A percentile compares a stretch with the other conserved stretches of the same genome.
These are phyloP conservation scores for Paramecium tetraurelia DNA, from an alignment of 73 alveolate species.

Conservation along the genomic window DNA sequence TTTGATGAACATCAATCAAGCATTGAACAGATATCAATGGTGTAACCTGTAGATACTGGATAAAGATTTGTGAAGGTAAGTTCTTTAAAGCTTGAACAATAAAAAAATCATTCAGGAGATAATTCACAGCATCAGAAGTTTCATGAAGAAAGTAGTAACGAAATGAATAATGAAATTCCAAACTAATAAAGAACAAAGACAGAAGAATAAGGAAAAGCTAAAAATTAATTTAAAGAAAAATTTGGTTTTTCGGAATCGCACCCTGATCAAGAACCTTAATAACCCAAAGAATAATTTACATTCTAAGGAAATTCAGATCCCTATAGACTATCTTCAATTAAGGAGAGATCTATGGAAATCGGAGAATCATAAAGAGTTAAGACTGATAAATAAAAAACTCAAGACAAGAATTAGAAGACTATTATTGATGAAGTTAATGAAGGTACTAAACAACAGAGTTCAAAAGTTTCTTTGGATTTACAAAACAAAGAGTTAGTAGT, in stretches of 20 bases:
- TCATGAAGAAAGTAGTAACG: not conserved
- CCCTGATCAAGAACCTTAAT: not conserved
- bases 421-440: not conserved
- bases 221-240: not conserved
- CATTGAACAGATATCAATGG: not conserved
- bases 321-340: not conserved
- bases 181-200: not conserved
- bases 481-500: not conserved
- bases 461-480: not conserved
- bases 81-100: not conserved
- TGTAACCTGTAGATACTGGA: not conserved
- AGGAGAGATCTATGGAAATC: not conserved
- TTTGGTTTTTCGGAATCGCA: not conserved
- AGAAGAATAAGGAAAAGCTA: not conserved
- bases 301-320: not conserved
- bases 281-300: not conserved
- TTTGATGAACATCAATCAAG: constrained; percentile 12
- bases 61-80: not conserved
- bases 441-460: not conserved
- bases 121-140: not conserved
- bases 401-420: not conserved
- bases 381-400: not conserved
- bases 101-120: not conserved
- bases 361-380: not conserved
- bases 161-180: not conserved